Conservation (phyloP, 495 filamentous ascomycete genomes). For the Penicillium tannophilum region DNA sequence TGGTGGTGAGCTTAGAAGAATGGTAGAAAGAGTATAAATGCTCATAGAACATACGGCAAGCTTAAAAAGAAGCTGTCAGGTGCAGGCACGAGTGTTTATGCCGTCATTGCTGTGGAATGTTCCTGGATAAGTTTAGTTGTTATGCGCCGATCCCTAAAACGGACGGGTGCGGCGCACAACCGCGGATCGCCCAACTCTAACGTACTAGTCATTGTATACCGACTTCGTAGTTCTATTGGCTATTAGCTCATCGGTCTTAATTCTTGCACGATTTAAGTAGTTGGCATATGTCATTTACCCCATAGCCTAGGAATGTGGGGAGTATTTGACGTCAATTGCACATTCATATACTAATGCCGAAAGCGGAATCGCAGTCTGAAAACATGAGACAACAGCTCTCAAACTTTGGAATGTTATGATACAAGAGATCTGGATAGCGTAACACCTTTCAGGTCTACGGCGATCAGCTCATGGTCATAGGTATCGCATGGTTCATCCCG, state of each 20-base stretch:
- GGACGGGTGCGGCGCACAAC: background rate
- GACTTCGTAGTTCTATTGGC: background rate
- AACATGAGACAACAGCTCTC: background rate
- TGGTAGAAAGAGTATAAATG: too few relatives aligned
- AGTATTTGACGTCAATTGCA: background rate
- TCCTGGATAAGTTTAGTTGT: slow-evolving; percentile 14
- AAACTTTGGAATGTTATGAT: too few relatives aligned
- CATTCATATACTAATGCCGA: background rate
- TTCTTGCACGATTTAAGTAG: background rate
- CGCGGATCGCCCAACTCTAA: background rate
- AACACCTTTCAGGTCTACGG: too few relatives aligned
- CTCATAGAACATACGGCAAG: too few relatives aligned
- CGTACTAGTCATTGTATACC: background rate
- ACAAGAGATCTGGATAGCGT: too few relatives aligned
- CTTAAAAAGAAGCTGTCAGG: too few relatives aligned
- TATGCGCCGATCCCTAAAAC: background rate
- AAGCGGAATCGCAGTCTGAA: background rate
- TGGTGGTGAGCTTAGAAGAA: background rate
- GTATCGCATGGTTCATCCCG: too few relatives aligned
- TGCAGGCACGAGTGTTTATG: slow-evolving; percentile 10
- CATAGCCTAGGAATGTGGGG: background rate
- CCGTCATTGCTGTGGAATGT: slow-evolving; percentile 12
- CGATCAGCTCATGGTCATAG: too few relatives aligned
- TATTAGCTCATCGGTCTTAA: background rate
- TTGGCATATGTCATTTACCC: background rate